Conservation (phyloP, 2,329 filamentous ascomycete species). For the Triangularia verruculosa region DNA sequence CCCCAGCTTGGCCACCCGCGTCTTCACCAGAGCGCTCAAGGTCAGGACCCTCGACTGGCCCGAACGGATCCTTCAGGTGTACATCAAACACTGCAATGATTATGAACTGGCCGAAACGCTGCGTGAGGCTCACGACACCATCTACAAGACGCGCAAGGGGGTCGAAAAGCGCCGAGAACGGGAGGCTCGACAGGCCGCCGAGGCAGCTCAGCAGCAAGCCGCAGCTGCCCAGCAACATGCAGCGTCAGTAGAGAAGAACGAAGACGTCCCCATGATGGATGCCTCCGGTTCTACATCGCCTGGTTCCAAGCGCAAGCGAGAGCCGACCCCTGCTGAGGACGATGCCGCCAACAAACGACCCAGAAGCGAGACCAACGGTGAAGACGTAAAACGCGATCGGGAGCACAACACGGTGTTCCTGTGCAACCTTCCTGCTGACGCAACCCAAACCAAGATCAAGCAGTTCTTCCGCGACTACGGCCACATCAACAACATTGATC, state of each 20-base stretch:
- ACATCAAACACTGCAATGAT: constrained; percentile 79
- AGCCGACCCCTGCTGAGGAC: constrained; percentile 49
- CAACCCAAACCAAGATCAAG: constrained; percentile 69
- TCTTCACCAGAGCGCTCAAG: constrained; percentile 68
- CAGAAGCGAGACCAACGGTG: constrained; percentile 44
- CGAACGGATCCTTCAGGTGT: constrained; percentile 71
- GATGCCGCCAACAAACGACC: constrained; percentile 65
- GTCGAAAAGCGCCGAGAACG: constrained; percentile 62
- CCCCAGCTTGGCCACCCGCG: constrained; percentile 71
- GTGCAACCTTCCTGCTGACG: constrained; percentile 67
- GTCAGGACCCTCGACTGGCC: constrained; percentile 69
- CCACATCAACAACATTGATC: constrained; percentile 71
- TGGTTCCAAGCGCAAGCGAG: constrained; percentile 71
- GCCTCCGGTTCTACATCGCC: constrained; percentile 34
- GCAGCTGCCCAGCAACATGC: constrained; percentile 34
- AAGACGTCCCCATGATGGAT: constrained; percentile 25
- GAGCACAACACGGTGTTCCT: constrained; percentile 87
- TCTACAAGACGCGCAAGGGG: constrained; percentile 64
- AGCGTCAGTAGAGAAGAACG: constrained; percentile 18
- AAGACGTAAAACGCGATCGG: constrained; percentile 71
- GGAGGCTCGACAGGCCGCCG: constrained; percentile 60
- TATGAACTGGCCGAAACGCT: constrained; percentile 78
- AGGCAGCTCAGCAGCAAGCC: constrained; percentile 23
- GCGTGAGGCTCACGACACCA: constrained; percentile 69
- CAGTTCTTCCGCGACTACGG: constrained; percentile 94